Conservation (phyloP, 1,139 yeast genomes). For the Geotrichum klebahnii region DNA sequence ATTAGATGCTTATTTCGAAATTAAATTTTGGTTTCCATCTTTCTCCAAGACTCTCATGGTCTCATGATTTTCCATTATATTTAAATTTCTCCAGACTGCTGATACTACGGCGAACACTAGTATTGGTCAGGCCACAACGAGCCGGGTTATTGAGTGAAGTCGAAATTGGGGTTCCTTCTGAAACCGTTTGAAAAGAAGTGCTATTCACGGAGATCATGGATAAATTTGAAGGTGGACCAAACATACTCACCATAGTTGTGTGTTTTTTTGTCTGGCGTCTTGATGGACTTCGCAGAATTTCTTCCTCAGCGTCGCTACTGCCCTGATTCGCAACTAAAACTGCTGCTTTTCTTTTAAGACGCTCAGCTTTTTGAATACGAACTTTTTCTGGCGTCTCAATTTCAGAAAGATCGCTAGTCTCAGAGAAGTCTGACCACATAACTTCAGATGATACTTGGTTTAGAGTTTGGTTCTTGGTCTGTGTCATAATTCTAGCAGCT, state of each 20-base stretch:
- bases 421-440: not conserved
- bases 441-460: not conserved
- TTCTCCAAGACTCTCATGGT: no score
- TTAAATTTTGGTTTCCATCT: no score
- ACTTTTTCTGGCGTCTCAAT: constrained; percentile 13
- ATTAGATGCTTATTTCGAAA: no score
- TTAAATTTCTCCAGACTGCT: not conserved
- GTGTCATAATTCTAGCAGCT: not conserved
- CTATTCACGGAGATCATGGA: no score
- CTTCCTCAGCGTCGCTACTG: not conserved
- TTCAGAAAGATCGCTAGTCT: constrained; percentile 8
- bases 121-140: no score
- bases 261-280: no score
- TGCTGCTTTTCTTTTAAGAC: not conserved
- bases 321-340: not conserved
- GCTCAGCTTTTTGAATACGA: constrained; percentile 1
- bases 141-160: no score
- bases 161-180: no score
- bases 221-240: no score
- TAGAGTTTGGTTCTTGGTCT: not conserved
- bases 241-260: no score
- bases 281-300: not conserved
- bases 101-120: not conserved
- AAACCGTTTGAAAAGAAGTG: no score
- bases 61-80: not conserved